A percentile compares a stretch with the other conserved stretches of the same genome.
phyloP scores from a whole-genome alignment of 495 filamentous ascomycete genomes.

The Penicillium cosmopolitanum region DNA sequence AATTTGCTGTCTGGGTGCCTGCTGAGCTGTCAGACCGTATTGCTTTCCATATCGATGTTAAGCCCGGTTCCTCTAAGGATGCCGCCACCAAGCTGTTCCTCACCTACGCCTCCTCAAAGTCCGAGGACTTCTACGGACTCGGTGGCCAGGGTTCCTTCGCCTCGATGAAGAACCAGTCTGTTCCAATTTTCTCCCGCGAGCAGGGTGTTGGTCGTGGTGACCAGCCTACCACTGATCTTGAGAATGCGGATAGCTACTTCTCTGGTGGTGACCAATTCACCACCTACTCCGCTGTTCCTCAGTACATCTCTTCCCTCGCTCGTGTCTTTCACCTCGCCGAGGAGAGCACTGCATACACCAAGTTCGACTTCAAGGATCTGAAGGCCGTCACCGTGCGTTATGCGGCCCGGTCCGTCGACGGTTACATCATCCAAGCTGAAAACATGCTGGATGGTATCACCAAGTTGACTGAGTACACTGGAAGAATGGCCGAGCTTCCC shows the following conservation, averaged over 20 bases:
- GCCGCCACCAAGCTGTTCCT: constrained; percentile 23
- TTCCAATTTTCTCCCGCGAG: constrained; percentile 34
- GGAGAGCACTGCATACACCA: constrained; percentile 30
- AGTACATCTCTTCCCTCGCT: constrained; percentile 26
- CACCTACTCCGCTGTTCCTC: constrained; percentile 28
- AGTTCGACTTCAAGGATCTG: constrained; percentile 25
- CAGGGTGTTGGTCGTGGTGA: constrained; percentile 35
- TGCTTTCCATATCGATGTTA: constrained; percentile 24
- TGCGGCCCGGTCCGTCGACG: constrained; percentile 18
- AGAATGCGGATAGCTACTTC: constrained; percentile 28
- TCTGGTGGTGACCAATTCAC: constrained; percentile 29
- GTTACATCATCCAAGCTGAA: constrained; percentile 29
- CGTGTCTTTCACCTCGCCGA: constrained; percentile 27
- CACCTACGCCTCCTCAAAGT: constrained; percentile 24
- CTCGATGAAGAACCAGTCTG: constrained; percentile 33
- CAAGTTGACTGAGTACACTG: constrained; percentile 30
- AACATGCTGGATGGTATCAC: constrained; percentile 27
- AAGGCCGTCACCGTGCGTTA: constrained; percentile 28
- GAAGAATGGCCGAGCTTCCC: constrained; percentile 26
- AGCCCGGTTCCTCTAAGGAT: constrained; percentile 10
- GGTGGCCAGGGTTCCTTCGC: constrained; percentile 34
- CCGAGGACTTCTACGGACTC: constrained; percentile 34
- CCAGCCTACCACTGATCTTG: constrained; percentile 26
- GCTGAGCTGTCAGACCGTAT: constrained; percentile 24
- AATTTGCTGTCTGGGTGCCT: constrained; percentile 25